phyloP scores from a whole-genome alignment of 495 filamentous ascomycete genomes.

The Aspergillus carlsbadensis region DNA sequence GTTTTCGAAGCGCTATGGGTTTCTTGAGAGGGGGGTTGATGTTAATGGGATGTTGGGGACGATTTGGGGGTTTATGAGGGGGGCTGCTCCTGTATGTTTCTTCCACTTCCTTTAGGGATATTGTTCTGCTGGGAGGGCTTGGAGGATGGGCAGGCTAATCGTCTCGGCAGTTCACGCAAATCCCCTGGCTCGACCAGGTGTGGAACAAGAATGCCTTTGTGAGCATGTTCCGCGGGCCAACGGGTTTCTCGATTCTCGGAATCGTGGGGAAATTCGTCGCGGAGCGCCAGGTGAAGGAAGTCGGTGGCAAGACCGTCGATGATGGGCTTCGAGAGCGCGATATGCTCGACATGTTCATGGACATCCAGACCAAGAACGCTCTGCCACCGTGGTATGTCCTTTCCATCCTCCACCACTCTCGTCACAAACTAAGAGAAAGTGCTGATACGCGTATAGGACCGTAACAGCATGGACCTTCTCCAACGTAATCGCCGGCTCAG shows the following conservation, averaged over 20 bases:
- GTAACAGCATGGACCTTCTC: conserved; percentile 23
- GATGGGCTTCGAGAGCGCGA: background rate
- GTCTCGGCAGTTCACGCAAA: conserved; percentile 29
- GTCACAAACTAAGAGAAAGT: background rate
- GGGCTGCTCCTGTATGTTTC: background rate
- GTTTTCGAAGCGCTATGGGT: background rate
- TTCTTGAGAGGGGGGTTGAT: background rate
- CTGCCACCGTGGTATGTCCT: conserved; percentile 14
- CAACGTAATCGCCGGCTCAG: conserved; percentile 47
- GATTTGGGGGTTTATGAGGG: background rate
- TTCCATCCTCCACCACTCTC: background rate
- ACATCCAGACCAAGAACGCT: conserved; percentile 15
- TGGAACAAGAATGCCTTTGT: conserved; percentile 26
- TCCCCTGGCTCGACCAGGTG: conserved; percentile 37
- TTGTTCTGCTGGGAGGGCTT: too few relatives aligned
- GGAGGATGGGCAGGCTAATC: too few relatives aligned
- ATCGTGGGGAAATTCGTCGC: conserved; percentile 4
- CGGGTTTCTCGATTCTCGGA: conserved; percentile 1
- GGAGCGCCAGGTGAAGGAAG: background rate
- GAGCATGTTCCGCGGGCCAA: background rate
- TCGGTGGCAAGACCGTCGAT: background rate
- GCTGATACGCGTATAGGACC: too few relatives aligned
- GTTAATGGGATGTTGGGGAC: conserved; percentile 2
- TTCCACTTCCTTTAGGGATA: background rate
- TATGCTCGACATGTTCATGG: conserved; percentile 23